A percentile compares a stretch with the other conserved stretches of the same genome.
Conservation (phyloP, 768 basidiomycete species). For the Gloeostereum incarnatum region DNA sequence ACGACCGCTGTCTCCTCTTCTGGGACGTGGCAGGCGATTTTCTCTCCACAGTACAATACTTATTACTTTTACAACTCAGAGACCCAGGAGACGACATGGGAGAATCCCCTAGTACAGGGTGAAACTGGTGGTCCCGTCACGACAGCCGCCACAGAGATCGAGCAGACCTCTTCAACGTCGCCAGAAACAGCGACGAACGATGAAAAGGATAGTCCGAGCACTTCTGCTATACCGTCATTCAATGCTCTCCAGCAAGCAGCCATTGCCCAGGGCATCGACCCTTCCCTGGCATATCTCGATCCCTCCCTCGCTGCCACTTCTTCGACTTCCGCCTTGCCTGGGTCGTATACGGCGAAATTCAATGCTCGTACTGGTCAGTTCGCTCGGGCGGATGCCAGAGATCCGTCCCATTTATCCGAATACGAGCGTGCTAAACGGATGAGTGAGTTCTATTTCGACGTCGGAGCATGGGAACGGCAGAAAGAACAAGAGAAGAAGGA, state of each 20-base stretch:
- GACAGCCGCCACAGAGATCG: slow-evolving; percentile 13
- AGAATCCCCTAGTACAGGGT: slow-evolving; percentile 53
- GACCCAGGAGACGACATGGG: slow-evolving; percentile 80
- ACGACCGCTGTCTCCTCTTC: slow-evolving; percentile 4
- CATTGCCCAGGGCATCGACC: slow-evolving; percentile 74
- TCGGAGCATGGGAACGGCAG: slow-evolving; percentile 69
- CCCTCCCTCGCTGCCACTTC: slow-evolving; percentile 48
- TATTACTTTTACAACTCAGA: slow-evolving; percentile 80
- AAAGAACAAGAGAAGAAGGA: slow-evolving; percentile 37
- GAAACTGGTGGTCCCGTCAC: slow-evolving; percentile 16
- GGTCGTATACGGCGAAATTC: slow-evolving; percentile 59
- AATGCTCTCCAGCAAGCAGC: slow-evolving; percentile 61
- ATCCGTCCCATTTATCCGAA: slow-evolving; percentile 71
- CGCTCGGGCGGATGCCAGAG: slow-evolving; percentile 52
- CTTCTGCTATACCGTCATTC: slow-evolving; percentile 23
- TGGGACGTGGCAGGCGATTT: slow-evolving; percentile 72
- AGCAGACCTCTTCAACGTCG: slow-evolving; percentile 11
- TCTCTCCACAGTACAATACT: slow-evolving; percentile 63
- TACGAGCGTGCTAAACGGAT: slow-evolving; percentile 77
- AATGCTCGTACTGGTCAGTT: slow-evolving; percentile 79
- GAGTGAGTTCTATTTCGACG: slow-evolving; percentile 86
- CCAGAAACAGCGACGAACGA: background rate
- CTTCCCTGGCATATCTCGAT: slow-evolving; percentile 71
- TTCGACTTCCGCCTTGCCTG: slow-evolving; percentile 21
- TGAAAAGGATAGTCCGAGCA: slow-evolving; percentile 13